These are phyloP conservation scores for Trichopus zeylanicus DNA, from an alignment of 116 monocot species.

Conservation along the genomic window DNA sequence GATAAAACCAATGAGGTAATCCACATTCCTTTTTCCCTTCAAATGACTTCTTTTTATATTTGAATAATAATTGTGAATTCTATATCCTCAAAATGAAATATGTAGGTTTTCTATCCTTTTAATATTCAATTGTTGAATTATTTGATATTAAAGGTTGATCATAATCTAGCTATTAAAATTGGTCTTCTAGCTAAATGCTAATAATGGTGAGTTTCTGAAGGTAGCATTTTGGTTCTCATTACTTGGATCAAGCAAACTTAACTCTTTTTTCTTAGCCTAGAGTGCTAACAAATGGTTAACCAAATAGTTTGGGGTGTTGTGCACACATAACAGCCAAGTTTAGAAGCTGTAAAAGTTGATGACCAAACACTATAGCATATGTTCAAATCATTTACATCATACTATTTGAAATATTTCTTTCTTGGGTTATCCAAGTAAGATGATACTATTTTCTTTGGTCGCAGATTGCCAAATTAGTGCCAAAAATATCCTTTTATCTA, in stretches of 20 bases:
- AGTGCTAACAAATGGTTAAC: slow-evolving; percentile 65
- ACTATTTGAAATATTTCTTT: not conserved
- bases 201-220: slow-evolving; percentile 65
- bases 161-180: not conserved
- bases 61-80: too few species aligned
- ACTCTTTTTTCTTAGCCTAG: too few species aligned
- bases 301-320: slow-evolving; percentile 71
- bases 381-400: not conserved
- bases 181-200: not conserved
- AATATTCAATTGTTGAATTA: not conserved
- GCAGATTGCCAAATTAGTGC: slow-evolving; percentile 65
- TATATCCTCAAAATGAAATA: too few species aligned
- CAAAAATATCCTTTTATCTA: slow-evolving; percentile 70
- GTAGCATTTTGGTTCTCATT: too few species aligned
- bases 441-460: not conserved
- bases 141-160: slow-evolving; percentile 4
- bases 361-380: too few species aligned
- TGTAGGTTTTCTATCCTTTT: too few species aligned
- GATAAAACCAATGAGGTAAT: too few species aligned
- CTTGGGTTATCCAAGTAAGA: too few species aligned
- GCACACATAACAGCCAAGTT: too few species aligned
- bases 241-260: not conserved
- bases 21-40: too few species aligned
- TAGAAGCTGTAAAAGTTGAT: slow-evolving; percentile 49
- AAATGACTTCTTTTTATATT: too few species aligned